Evolutionary conservation across 2,329 filamentous ascomycete genomes (phyloP), one percentile per base, ranked within the genome.

Genomic region (Pleurostoma richardsiae): DNA sequence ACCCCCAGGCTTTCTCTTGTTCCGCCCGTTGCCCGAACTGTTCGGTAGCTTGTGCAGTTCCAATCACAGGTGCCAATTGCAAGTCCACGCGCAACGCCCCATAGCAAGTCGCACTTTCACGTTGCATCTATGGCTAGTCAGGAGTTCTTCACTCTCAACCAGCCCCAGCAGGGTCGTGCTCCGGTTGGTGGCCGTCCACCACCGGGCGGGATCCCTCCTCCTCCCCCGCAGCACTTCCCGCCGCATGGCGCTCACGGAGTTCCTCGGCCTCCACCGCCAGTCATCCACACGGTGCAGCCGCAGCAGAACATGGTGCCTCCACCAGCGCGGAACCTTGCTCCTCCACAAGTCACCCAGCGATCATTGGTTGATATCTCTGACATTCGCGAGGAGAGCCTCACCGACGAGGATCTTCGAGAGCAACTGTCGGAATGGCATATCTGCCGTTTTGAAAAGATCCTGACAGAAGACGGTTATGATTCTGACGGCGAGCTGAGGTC

Each of bases 371-470:
- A 58, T 43, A 58, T 63, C 26, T 63, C 59, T 6, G 70, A 76
- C 45, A 57, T 73, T 42, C 64, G 65, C 30, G 49, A 58, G 6
- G 65, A 69, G 39, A 55, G 57, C 11, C 52, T 65, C 45, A 70
- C 66, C 1, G 62, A 69, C 28, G 58, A 62, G 5, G 62, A 72
- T 10, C 69, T 69, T 40, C 62, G 59, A 4, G 63, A 68, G 4
- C 48, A 53, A 4, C 63, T 74, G 10, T 70, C 73, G 0, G 62
- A 65, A 1, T 73, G 69, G 50, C 42, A 59, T 30, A 62, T 72
- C 11, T 59, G 69, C 41, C 70, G 68, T 1, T 66, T 76, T 42
- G 67, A 74, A 49, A 74, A 68, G 57, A 51, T 60, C 26, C 43
- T 54, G 8, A 58, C 57, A 39, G 52, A 57, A 10, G 56, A 62